Percentiles rank a stretch among this genome's conserved stretches.
These are phyloP conservation scores for Daldinia bambusicola DNA, from an alignment of 495 filamentous ascomycete genomes.

Conservation along the genomic window DNA sequence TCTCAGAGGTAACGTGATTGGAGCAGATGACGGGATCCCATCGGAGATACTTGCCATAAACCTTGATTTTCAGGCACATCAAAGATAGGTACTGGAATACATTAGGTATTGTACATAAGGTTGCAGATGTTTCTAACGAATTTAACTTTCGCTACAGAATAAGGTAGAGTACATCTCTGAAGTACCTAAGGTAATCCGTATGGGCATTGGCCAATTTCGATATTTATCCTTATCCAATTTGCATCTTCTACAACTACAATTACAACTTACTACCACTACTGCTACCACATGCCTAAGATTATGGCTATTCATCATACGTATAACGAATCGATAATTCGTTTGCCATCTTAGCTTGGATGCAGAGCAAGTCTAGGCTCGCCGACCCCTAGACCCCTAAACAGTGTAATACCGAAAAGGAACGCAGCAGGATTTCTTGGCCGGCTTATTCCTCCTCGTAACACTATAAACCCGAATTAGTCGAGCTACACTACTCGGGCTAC, in stretches of 20 bases:
- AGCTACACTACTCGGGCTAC: background rate
- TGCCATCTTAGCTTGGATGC: background rate
- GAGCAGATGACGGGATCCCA: slow-evolving; percentile 6
- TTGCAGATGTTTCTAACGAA: background rate
- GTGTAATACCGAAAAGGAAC: slow-evolving; percentile 23
- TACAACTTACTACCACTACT: no score
- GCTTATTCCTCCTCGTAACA: slow-evolving; percentile 12
- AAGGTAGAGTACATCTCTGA: no score
- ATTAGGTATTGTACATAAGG: no score
- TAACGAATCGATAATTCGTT: background rate
- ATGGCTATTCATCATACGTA: no score
- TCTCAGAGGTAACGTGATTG: slow-evolving; percentile 10
- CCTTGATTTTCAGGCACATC: background rate
- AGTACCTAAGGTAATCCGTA: no score
- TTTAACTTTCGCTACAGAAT: no score
- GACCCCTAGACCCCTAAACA: background rate
- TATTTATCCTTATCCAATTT: background rate
- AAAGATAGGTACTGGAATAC: no score
- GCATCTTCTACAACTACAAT: background rate
- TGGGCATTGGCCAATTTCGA: no score
- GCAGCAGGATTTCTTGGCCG: slow-evolving; percentile 38
- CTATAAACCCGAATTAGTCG: slow-evolving; percentile 1
- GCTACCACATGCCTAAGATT: no score
- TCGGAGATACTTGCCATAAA: slow-evolving; percentile 36
- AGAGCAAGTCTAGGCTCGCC: slow-evolving; percentile 6